Evolutionary conservation across 345 rosid genomes (phyloP), one percentile per base, ranked within the genome.

Genomic region (Sisymbrium altissimum): DNA sequence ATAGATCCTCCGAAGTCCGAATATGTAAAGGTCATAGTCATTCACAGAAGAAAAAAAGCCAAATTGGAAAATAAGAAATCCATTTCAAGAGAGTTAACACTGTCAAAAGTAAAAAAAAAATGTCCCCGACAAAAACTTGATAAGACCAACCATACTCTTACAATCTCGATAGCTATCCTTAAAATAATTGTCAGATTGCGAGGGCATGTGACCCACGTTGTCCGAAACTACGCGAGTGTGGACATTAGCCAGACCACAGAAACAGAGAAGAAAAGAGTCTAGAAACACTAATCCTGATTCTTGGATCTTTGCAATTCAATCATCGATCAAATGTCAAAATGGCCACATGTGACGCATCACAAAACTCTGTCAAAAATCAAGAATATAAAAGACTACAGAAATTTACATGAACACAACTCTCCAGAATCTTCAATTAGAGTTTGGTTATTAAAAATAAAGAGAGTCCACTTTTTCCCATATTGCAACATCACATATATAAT

Each of bases 171-270:
- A 38, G 17, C 72, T 11, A 68, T 41, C 73, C 69, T 68, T 43
- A 60, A 68, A 68, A 67, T 40, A 68, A 32, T 60, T 19, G 68
- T 68, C 55, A 68, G 79, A 67, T 75, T 67, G 73, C 21, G 73
- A 75, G 63, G 79, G 79, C 73, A 75, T 75, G 79, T 75, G 73
- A 50, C 73, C 79, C 79, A 75, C 79, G 68, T 60, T 75, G 79
- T 68, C 79, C 69, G 63, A 75, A 75, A 75, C 73, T 75, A 64
- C 46, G 73, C 56, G 19, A 75, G 35, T 50, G 79, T 75, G 73
- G 73, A 75, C 79, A 75, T 49, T 4, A 53, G 48, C 68, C 73
- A 75, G 55, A 59, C 68, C 73, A 68, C 73, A 67, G 18, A 52
- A 62, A 57, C 52, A 71, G 41, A 49, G 23, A 33, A 21, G 6